These are phyloP conservation scores for Trichoderma virens DNA, from an alignment of 495 filamentous ascomycete species.

Conservation along the genomic window DNA sequence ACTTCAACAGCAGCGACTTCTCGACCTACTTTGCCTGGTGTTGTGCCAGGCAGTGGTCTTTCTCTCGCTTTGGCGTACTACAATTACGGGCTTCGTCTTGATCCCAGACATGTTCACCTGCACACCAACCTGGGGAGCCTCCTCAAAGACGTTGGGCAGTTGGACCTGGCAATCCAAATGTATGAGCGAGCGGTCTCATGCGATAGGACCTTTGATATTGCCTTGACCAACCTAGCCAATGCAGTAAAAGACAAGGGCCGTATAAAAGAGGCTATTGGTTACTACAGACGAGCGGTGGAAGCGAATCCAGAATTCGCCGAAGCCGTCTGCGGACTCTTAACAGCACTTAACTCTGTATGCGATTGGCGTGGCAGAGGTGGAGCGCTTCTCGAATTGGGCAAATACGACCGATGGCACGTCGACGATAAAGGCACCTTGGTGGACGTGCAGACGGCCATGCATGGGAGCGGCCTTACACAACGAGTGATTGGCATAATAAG, in stretches of 20 bases:
- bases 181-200: slow-evolving; percentile 92
- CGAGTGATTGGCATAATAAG: slow-evolving; percentile 92
- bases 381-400: slow-evolving; percentile 60
- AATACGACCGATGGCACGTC: slow-evolving; percentile 89
- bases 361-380: slow-evolving; percentile 91
- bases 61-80: slow-evolving; percentile 89
- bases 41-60: slow-evolving; percentile 78
- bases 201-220: slow-evolving; percentile 91
- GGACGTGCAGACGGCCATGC: slow-evolving; percentile 55
- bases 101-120: slow-evolving; percentile 88
- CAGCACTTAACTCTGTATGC: slow-evolving; percentile 94
- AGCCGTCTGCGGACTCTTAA: slow-evolving; percentile 92
- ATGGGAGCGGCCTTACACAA: slow-evolving; percentile 78
- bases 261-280: slow-evolving; percentile 83
- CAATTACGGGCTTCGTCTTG: slow-evolving; percentile 81
- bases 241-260: slow-evolving; percentile 95
- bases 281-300: slow-evolving; percentile 83
- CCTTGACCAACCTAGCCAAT: slow-evolving; percentile 93
- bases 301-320: slow-evolving; percentile 95
- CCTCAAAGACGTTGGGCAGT: slow-evolving; percentile 92
- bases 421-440: slow-evolving; percentile 76
- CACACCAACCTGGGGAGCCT: slow-evolving; percentile 96
- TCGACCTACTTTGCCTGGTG: slow-evolving; percentile 59
- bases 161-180: slow-evolving; percentile 88
- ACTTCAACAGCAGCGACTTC: not conserved